These are phyloP conservation scores for Ophiosphaerella korrae DNA, from an alignment of 2,329 filamentous ascomycete genomes.

Conservation along the genomic window DNA sequence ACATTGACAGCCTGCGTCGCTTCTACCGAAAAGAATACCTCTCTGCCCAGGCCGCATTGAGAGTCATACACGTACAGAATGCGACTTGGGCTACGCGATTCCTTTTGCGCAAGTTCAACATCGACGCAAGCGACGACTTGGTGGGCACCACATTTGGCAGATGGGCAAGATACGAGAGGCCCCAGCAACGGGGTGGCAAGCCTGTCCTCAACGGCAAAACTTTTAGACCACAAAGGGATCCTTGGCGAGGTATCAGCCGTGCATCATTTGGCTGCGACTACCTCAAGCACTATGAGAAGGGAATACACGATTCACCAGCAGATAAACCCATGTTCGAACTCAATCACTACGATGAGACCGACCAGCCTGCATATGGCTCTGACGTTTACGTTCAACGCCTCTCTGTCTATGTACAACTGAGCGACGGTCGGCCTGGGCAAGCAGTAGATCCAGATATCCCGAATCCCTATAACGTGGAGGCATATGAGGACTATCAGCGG, in stretches of 20 bases:
- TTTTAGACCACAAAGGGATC: slow-evolving; percentile 57
- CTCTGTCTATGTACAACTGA: slow-evolving; percentile 58
- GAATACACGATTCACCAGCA: slow-evolving; percentile 22
- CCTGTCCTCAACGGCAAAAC: slow-evolving; percentile 58
- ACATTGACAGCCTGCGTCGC: slow-evolving; percentile 50
- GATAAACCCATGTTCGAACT: slow-evolving; percentile 56
- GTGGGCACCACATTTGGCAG: slow-evolving; percentile 57
- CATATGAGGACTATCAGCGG: slow-evolving; percentile 41
- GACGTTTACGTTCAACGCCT: slow-evolving; percentile 58
- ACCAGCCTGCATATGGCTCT: slow-evolving; percentile 52
- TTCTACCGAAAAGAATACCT: slow-evolving; percentile 50
- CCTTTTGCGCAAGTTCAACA: slow-evolving; percentile 59
- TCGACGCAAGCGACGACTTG: slow-evolving; percentile 54
- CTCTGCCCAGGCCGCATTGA: slow-evolving; percentile 42
- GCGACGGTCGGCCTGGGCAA: slow-evolving; percentile 47
- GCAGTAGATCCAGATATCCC: slow-evolving; percentile 50
- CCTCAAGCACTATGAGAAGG: slow-evolving; percentile 51
- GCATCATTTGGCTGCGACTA: slow-evolving; percentile 60
- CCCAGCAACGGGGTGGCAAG: slow-evolving; percentile 56
- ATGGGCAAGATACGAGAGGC: slow-evolving; percentile 56
- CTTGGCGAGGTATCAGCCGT: slow-evolving; percentile 57
- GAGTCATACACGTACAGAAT: slow-evolving; percentile 59
- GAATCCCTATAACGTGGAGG: slow-evolving; percentile 52
- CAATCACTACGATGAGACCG: slow-evolving; percentile 54
- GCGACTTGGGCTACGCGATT: slow-evolving; percentile 57